Base-by-base conservation (phyloP, 495 filamentous ascomycete species). In the Hyaloscypha hepaticicola region DNA sequence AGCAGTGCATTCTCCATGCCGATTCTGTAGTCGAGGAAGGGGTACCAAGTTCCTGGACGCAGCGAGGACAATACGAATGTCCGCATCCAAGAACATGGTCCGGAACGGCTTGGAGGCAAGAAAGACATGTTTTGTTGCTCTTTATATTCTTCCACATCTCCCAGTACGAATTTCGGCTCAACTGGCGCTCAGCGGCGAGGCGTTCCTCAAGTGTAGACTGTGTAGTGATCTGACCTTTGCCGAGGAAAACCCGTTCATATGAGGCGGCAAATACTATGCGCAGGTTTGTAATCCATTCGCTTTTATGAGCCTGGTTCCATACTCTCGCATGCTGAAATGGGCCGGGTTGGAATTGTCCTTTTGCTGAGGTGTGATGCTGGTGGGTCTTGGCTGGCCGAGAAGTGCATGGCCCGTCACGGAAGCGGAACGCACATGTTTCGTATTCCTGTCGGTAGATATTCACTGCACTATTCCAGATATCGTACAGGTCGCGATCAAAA, bases 1-100 rank as follows among this genome's bases (percentile, higher is more conserved):
- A 56, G 53, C 53, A 56, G 31, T 21, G 19, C 53, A 56, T 56
- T 56, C 5, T 4, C 53, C 53, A 56, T 19, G 22, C 53, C 28
- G 25, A 56, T 56, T 56, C 53, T 56, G 53, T 29, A 2, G 19
- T 24, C 31, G 53, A 56, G 4, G 53, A 56, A 29, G 53, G 53
- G 1, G 5, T 56, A 12, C 57, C 57, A 60, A 60, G 57, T n/a
- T 60, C 57, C 24, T 60, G 57, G 57, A 60, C 31, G 26, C 31
- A 60, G 21, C 57, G 57, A 60, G 57, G 57, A 31, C 57, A 60
- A 60, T 60, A 60, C 14, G 57, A 60, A 41, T 60, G 57, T 7
- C 57, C 57, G 19, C 57, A 60, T 14, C 57, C 16, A 21, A 60
- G 57, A 60, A 60, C 57, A 24, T 41, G 57, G 57, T 60, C 57